Conservation (phyloP, 805 yeast genomes). For the Nakazawaea populi region DNA sequence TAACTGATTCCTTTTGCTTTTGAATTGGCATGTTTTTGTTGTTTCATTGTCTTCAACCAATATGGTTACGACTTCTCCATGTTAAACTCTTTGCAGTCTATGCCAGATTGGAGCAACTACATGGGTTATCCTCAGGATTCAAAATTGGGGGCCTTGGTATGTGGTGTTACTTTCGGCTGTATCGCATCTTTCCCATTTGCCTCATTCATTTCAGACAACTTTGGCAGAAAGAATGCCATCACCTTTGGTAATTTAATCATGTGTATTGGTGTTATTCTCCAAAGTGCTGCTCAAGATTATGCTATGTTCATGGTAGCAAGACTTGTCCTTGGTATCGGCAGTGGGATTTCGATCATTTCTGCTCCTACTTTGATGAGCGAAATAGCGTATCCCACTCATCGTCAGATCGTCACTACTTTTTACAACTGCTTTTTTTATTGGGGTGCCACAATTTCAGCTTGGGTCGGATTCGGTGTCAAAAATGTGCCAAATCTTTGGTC, state of each 20-base stretch:
- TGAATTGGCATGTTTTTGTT: slow-evolving; percentile 33
- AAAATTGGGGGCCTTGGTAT: slow-evolving; percentile 33
- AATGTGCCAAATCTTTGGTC: slow-evolving; percentile 27
- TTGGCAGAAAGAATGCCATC: slow-evolving; percentile 58
- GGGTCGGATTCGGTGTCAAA: slow-evolving; percentile 38
- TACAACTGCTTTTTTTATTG: slow-evolving; percentile 46
- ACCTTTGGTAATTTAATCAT: slow-evolving; percentile 48
- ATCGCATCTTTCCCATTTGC: background rate
- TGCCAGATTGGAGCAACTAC: slow-evolving; percentile 32
- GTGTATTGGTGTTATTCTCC: slow-evolving; percentile 49
- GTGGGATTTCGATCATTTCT: slow-evolving; percentile 32
- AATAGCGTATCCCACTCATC: slow-evolving; percentile 40
- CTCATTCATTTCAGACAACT: slow-evolving; percentile 24
- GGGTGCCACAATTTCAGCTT: slow-evolving; percentile 41
- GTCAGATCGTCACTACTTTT: slow-evolving; percentile 35
- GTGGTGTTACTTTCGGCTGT: slow-evolving; percentile 37
- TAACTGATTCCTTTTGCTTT: slow-evolving; percentile 19
- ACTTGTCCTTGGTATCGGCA: slow-evolving; percentile 43
- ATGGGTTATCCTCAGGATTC: slow-evolving; percentile 35
- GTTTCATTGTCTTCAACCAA: slow-evolving; percentile 40
- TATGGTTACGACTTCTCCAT: slow-evolving; percentile 37
- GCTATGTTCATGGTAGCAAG: slow-evolving; percentile 36
- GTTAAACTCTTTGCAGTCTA: slow-evolving; percentile 45
- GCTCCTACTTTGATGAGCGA: slow-evolving; percentile 48
- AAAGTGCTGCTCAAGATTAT: slow-evolving; percentile 32